A percentile compares a stretch with the other conserved stretches of the same genome.
These are phyloP conservation scores for Metarhizium guizhouense DNA, from an alignment of 2,329 filamentous ascomycete genomes.

Conservation along the genomic window DNA sequence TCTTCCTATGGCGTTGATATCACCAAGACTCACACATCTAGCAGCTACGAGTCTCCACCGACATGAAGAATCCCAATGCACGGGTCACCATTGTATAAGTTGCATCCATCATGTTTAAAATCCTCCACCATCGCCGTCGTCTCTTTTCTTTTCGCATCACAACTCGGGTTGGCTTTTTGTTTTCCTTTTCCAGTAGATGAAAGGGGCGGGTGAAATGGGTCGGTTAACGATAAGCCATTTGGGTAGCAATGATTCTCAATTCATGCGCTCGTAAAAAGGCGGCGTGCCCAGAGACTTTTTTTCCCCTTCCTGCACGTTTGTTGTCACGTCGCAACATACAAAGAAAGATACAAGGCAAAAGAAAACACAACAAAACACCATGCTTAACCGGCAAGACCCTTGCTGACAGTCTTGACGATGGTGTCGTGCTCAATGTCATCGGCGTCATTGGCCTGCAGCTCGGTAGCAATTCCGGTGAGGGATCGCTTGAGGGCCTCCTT, in stretches of 20 bases:
- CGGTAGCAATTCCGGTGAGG: constrained; percentile 64
- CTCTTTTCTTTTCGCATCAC: constrained; percentile 13
- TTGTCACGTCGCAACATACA: neutral
- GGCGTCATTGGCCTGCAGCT: constrained; percentile 76
- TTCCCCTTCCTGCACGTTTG: neutral
- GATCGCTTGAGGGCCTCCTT: constrained; percentile 78
- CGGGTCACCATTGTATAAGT: constrained; percentile 3
- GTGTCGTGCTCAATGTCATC: constrained; percentile 74
- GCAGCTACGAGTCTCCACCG: neutral
- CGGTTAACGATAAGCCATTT: neutral
- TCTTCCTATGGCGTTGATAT: neutral
- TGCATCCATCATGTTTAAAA: neutral
- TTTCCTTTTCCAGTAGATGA: constrained; percentile 12
- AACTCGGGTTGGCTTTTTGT: constrained; percentile 14
- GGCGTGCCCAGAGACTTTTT: neutral
- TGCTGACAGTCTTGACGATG: constrained; percentile 58
- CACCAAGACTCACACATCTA: neutral
- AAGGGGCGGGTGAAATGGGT: neutral
- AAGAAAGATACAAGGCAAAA: neutral
- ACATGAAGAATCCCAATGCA: constrained; percentile 1
- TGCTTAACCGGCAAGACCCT: constrained; percentile 39
- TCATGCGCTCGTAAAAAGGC: constrained; percentile 15
- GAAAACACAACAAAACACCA: neutral
- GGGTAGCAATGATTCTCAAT: constrained; percentile 15
- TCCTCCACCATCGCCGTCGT: constrained; percentile 11